These are phyloP conservation scores for Suillus decipiens DNA, from an alignment of 768 basidiomycete species.

Conservation along the genomic window DNA sequence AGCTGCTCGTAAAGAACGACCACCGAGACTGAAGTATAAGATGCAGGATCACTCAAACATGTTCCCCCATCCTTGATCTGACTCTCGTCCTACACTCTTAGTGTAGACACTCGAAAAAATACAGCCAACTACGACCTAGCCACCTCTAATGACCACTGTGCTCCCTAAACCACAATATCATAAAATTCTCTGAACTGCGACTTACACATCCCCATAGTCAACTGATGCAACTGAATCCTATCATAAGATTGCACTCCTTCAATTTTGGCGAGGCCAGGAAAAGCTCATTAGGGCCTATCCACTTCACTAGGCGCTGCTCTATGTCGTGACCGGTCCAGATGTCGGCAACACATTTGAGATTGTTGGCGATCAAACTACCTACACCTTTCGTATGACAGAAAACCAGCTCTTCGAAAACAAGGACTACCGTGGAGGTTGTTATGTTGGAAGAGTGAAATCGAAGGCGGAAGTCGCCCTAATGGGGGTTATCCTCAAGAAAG, in stretches of 20 bases:
- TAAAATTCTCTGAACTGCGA: not conserved
- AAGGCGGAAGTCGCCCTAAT: not conserved
- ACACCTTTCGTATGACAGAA: not conserved
- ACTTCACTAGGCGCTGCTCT: not conserved
- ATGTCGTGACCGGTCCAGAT: not conserved
- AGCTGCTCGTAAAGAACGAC: not conserved
- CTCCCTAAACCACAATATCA: not conserved
- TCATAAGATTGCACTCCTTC: not conserved
- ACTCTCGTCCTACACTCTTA: not conserved
- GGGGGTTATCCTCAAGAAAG: not conserved
- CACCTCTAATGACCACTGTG: not conserved
- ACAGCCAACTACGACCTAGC: no score
- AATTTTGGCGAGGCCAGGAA: not conserved
- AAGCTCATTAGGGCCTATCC: not conserved
- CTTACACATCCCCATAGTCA: not conserved
- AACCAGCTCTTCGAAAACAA: not conserved
- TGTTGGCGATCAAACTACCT: not conserved
- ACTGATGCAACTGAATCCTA: not conserved
- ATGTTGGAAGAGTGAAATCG: not conserved
- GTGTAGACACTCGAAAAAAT: not conserved
- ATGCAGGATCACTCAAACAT: not conserved
- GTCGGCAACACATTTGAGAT: not conserved
- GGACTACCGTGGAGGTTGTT: not conserved
- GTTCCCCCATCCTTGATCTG: not conserved
- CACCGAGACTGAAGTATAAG: not conserved